Conservation (phyloP, 352 stramenopile species). For the Aphanomyces stellatus region DNA sequence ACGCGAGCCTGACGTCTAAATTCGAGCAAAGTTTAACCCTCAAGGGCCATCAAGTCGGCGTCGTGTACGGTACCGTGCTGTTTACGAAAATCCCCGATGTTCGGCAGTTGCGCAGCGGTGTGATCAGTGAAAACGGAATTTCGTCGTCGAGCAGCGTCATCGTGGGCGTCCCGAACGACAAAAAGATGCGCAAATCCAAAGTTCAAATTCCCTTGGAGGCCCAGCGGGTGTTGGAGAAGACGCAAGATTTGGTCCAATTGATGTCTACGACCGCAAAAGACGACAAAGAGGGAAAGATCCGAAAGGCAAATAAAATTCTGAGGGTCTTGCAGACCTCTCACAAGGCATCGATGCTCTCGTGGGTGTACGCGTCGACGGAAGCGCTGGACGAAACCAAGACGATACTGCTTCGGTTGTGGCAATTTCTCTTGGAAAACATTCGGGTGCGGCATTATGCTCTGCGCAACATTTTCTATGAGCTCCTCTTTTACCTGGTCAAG, state of each 20-base stretch:
- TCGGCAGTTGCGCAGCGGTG: constrained; percentile 71
- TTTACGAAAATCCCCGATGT: constrained; percentile 87
- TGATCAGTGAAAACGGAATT: constrained; percentile 84
- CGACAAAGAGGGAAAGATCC: constrained; percentile 85
- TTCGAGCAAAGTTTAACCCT: constrained; percentile 83
- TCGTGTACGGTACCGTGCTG: constrained; percentile 81
- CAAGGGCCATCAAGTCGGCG: constrained; percentile 78
- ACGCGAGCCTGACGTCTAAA: constrained; percentile 72
- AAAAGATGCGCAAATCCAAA: constrained; percentile 69
- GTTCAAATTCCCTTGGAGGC: constrained; percentile 79
- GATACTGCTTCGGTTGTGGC: constrained; percentile 77
- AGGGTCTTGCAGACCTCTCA: constrained; percentile 86
- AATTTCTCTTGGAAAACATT: constrained; percentile 86
- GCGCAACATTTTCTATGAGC: constrained; percentile 83
- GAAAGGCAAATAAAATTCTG: constrained; percentile 83
- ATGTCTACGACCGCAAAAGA: constrained; percentile 85
- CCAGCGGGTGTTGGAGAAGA: constrained; percentile 82
- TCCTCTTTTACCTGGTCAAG: constrained; percentile 86
- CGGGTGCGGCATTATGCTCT: constrained; percentile 84
- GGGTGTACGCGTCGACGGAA: constrained; percentile 75
- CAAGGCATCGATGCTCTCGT: constrained; percentile 85
- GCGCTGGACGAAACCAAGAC: constrained; percentile 82
- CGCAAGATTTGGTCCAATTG: constrained; percentile 79
- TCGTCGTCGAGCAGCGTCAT: constrained; percentile 84
- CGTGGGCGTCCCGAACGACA: constrained; percentile 42